Evolutionary conservation across 352 stramenopile genomes (phyloP).

Genomic region (Peronospora farinosa): DNA sequence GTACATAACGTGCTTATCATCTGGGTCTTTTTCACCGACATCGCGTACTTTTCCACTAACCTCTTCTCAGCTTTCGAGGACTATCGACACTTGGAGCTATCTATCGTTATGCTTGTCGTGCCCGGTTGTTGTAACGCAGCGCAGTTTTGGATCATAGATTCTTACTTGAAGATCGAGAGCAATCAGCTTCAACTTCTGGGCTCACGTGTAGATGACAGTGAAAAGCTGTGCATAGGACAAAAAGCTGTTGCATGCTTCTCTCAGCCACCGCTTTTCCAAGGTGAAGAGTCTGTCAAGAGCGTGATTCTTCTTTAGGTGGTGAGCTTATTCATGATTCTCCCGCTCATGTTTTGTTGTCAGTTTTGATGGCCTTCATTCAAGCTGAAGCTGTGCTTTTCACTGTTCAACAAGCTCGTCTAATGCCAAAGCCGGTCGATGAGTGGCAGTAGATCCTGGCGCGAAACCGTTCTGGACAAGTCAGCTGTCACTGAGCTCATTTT

Average conservation of each 20-base stretch:
- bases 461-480: background rate
- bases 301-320: slow-evolving; percentile 26
- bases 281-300: slow-evolving; percentile 20
- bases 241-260: slow-evolving; percentile 8
- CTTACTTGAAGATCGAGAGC: slow-evolving; percentile 40
- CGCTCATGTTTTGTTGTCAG: slow-evolving; percentile 2
- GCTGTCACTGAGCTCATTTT: slow-evolving; percentile 12
- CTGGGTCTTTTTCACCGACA: slow-evolving; percentile 29
- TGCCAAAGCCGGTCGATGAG: slow-evolving; percentile 24
- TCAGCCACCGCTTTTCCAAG: slow-evolving; percentile 3
- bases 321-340: background rate
- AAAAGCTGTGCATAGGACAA: slow-evolving; percentile 33
- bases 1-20: slow-evolving; percentile 20
- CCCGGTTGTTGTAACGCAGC: slow-evolving; percentile 59
- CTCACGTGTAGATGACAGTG: slow-evolving; percentile 17
- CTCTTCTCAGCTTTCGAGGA: slow-evolving; percentile 36
- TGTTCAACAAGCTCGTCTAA: slow-evolving; percentile 73
- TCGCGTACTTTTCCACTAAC: slow-evolving; percentile 38
- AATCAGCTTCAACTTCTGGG: slow-evolving; percentile 29
- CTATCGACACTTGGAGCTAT: slow-evolving; percentile 63
- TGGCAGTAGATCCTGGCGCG: background rate
- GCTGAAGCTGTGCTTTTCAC: slow-evolving; percentile 54
- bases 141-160: slow-evolving; percentile 71
- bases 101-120: slow-evolving; percentile 74
- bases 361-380: slow-evolving; percentile 25